These are phyloP conservation scores for Pyricularia pennisetigena DNA, from an alignment of 2,329 filamentous ascomycete species.

Conservation along the genomic window DNA sequence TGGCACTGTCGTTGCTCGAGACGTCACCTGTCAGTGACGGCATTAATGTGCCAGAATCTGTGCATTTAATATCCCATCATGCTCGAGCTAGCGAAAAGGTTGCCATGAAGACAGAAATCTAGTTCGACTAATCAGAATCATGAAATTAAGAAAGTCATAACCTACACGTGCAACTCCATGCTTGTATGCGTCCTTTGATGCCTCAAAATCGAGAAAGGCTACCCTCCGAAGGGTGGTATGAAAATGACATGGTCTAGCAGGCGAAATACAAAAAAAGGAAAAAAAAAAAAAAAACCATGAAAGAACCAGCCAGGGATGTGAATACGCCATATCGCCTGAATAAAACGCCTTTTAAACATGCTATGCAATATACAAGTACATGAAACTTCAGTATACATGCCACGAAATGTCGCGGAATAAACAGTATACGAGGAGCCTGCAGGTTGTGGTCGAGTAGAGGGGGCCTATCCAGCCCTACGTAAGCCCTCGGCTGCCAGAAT, in stretches of 20 bases:
- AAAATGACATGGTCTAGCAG: background rate
- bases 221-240: background rate
- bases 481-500: constrained; percentile 55
- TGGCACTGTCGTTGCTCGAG: background rate
- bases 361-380: background rate
- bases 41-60: background rate
- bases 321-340: background rate
- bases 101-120: background rate
- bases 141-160: no score
- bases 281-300: background rate
- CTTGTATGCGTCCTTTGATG: background rate
- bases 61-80: background rate
- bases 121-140: background rate
- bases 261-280: background rate
- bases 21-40: background rate
- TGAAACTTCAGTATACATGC: background rate
- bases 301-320: background rate
- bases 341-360: background rate
- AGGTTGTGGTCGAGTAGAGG: background rate
- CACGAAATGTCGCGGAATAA: background rate
- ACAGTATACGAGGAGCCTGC: background rate
- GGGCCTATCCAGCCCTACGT: constrained; percentile 7
- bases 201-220: background rate
- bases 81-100: background rate
- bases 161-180: background rate